Base-by-base conservation (phyloP, 75 land plant species). In the Pinus albicaulis region DNA sequence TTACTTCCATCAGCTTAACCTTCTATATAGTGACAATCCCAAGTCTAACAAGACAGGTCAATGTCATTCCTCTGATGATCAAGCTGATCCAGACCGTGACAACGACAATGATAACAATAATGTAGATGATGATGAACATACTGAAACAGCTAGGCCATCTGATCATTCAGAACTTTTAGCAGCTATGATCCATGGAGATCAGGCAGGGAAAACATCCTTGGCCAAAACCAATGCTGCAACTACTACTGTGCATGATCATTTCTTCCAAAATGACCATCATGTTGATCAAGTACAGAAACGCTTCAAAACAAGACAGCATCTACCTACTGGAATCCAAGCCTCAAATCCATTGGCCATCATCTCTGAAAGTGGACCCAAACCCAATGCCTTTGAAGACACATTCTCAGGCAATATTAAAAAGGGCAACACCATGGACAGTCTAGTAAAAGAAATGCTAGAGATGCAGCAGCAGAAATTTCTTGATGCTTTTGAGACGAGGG, bases 1-100 rank as follows among this genome's bases (percentile, higher is more conserved):
- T 20, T 92, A 92, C 72, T 90, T 88, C 79, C 83, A 90, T 8
- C 87, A 92, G 60, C 77, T 93, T 76, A 82, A 87, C 26, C 64
- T 74, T 17, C 82, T 92, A 41, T 92, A 93, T 57, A 58, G 66
- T 24, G 55, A 34, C 7, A 59, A 59, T 23, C 61, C 53, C 57
- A 36, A 23, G 41, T 59, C 62, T 24, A 44, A 16, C 3, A 31
- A 15, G 6, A 44, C 23, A 4, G 31, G 2, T 31, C 31, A 57
- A 8, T 55, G 55, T 17, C 15, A 57, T 57, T 3, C n/a, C 14
- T 68, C 71, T 68, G 71, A 68, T 68, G 71, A 68, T 10, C 71
- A 68, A 68, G 71, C 17, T 68, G 24, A 12, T 36, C 14, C 48
- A 8, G 71, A 68, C 3, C 48, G 41, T 41, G 22, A 20, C 1